Conservation (phyloP, 2,329 filamentous ascomycete species). For the Fusarium fracticaudum region DNA sequence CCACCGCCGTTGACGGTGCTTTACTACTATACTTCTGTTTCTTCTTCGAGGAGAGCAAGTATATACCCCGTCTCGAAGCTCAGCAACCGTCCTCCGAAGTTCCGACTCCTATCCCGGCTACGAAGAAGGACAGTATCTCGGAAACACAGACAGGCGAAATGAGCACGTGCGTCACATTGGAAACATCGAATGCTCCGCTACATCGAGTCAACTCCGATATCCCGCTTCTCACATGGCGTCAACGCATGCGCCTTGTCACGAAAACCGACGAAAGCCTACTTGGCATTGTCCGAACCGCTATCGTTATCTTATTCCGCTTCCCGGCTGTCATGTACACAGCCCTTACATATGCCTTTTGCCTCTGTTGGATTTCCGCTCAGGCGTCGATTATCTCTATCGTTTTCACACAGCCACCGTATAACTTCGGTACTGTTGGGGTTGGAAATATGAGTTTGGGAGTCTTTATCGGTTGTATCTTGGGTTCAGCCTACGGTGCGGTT, state of each 20-base stretch:
- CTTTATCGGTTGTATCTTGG: slow-evolving; percentile 50
- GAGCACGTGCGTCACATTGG: background rate
- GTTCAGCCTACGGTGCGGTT: slow-evolving; percentile 48
- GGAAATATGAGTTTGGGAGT: slow-evolving; percentile 38
- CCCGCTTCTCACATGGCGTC: slow-evolving; percentile 6
- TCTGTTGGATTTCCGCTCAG: slow-evolving; percentile 49
- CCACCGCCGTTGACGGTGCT: slow-evolving; percentile 23
- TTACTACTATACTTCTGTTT: slow-evolving; percentile 27
- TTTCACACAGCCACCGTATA: background rate
- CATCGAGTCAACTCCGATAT: background rate
- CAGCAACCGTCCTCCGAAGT: background rate
- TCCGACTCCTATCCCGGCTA: background rate
- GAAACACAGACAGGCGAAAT: background rate
- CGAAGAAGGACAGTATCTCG: background rate
- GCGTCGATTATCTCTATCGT: slow-evolving; percentile 3
- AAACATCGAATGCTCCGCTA: background rate
- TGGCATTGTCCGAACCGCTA: background rate
- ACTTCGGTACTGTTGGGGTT: slow-evolving; percentile 1
- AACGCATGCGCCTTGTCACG: slow-evolving; percentile 21
- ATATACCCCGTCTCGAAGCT: slow-evolving; percentile 31
- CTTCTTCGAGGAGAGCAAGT: slow-evolving; percentile 43
- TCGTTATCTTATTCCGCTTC: slow-evolving; percentile 34
- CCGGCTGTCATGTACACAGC: slow-evolving; percentile 51
- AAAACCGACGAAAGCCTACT: slow-evolving; percentile 24
- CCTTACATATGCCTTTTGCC: slow-evolving; percentile 48